These are phyloP conservation scores for Ammopiptanthus mongolicus DNA, from an alignment of 306 rosid species.

Conservation along the genomic window DNA sequence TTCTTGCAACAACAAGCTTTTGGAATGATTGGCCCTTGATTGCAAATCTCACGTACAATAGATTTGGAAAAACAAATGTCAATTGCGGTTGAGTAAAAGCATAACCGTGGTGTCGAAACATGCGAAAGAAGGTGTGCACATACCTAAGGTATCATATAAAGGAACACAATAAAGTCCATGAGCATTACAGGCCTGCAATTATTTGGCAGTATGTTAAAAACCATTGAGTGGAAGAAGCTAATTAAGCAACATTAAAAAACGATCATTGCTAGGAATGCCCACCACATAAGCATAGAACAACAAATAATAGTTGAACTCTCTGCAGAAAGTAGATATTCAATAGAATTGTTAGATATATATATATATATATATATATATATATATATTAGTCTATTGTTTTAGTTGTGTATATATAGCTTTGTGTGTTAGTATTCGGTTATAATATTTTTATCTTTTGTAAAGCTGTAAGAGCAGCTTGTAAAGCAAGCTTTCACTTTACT, in stretches of 20 bases:
- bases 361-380: too few relatives aligned
- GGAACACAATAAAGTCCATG: slow-evolving; percentile 95
- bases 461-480: not conserved
- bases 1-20: not conserved
- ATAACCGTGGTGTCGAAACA: not conserved
- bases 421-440: not conserved
- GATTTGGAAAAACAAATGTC: not conserved
- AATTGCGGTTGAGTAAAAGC: slow-evolving; percentile 3
- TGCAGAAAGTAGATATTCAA: not conserved
- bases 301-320: not conserved
- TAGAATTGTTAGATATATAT: not conserved
- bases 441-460: not conserved
- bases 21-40: not conserved
- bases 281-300: not conserved
- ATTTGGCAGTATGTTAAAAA: slow-evolving; percentile 26
- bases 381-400: not conserved
- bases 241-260: not conserved
- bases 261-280: not conserved
- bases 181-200: slow-evolving; percentile 92
- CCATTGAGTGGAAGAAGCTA: not conserved
- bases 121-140: slow-evolving; percentile 27
- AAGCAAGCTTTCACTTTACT: not conserved
- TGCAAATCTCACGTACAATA: slow-evolving; percentile 3
- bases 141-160: slow-evolving; percentile 89
- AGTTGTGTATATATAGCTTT: not conserved